These are phyloP conservation scores for Trichophyton schoenleinii DNA, from an alignment of 2,329 filamentous ascomycete species.

Conservation along the genomic window DNA sequence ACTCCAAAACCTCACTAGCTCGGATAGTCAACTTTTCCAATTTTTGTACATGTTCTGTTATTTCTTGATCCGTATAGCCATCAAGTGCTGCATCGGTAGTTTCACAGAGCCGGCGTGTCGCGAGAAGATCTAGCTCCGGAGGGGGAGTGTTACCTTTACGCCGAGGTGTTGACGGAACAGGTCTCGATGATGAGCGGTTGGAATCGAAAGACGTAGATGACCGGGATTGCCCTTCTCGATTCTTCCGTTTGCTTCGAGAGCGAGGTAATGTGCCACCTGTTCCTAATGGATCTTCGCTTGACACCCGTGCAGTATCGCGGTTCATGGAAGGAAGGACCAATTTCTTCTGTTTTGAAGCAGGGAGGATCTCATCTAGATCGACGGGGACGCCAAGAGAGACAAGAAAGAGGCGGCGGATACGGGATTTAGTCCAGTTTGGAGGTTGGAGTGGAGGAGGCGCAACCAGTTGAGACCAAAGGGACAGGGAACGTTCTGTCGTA, in stretches of 20 bases:
- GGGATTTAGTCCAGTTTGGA: slow-evolving; percentile 93
- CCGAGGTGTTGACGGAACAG: slow-evolving; percentile 17
- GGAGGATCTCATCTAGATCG: slow-evolving; percentile 92
- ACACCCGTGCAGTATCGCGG: slow-evolving; percentile 45
- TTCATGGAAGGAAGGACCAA: slow-evolving; percentile 75
- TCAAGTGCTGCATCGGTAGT: slow-evolving; percentile 73
- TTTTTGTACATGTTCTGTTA: slow-evolving; percentile 56
- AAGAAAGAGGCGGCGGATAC: slow-evolving; percentile 85
- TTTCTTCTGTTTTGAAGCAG: slow-evolving; percentile 96
- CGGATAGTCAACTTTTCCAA: slow-evolving; percentile 57
- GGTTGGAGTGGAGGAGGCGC: slow-evolving; percentile 89
- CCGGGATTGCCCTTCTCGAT: slow-evolving; percentile 10
- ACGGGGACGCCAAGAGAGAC: slow-evolving; percentile 93
- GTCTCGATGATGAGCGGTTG: slow-evolving; percentile 21
- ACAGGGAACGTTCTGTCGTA: slow-evolving; percentile 72
- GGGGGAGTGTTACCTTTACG: slow-evolving; percentile 48
- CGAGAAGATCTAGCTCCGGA: slow-evolving; percentile 66
- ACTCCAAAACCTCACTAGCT: slow-evolving; percentile 67
- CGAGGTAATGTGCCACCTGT: slow-evolving; percentile 20
- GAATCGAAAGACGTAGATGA: slow-evolving; percentile 18
- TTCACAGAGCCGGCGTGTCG: slow-evolving; percentile 63
- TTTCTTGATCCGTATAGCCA: slow-evolving; percentile 66
- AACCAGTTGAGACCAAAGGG: slow-evolving; percentile 91
- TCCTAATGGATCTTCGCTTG: slow-evolving; percentile 22
- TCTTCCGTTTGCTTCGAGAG: slow-evolving; percentile 14